Evolutionary conservation across 345 rosid genomes (phyloP), one percentile per base, ranked within the genome.

Genomic region (Eutrema yunnanense): DNA sequence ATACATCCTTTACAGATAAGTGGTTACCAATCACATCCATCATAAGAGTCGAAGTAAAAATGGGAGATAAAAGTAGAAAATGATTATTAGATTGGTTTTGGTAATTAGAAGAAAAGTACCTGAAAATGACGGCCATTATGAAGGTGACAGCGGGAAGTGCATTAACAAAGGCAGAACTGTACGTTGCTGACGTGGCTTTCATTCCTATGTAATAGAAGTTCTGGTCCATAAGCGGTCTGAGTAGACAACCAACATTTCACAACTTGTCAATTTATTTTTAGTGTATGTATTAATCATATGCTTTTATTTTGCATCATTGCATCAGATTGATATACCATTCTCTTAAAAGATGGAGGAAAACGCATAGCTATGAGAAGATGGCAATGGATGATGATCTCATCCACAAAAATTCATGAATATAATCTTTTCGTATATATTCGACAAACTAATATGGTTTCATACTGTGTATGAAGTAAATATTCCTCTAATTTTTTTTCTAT

Each of bases 221-320:
- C 81, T 91, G 97, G 73, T 91, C 99, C 71, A 94, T 71, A 67
- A 94, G 90, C 13, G 98, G 97, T 83, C 99, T 95, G 84, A 41
- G 11, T 69, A 47, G 59, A 69, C 75, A 62, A 47, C 41, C 65
- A 70, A 27, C 60, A 69, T 30, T 30, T 33, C 26, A 12, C 33
- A 40, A 55, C 57, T 62, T 38, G 6, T 74, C 22, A 41, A 6
- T 58, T 40, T 30, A 12, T 14, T 8, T 34, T 41, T 14, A 26
- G 16, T 67, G 9, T 41, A 66, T 19, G 6, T 53, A 1, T 54
- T 63, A 36, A 14, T 14, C 13, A 14, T 37, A 68, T 68, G 74
- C 70, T 53, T 75, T 67, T 42, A 42, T 34, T 32, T 59, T n/a
- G 9, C 68, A 74, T 60, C 68, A 66, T 46, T 34, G 22, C 26